A percentile compares a stretch with the other conserved stretches of the same genome.
phyloP scores from a whole-genome alignment of 257 asterid genomes.

The Fraxinus anomala region DNA sequence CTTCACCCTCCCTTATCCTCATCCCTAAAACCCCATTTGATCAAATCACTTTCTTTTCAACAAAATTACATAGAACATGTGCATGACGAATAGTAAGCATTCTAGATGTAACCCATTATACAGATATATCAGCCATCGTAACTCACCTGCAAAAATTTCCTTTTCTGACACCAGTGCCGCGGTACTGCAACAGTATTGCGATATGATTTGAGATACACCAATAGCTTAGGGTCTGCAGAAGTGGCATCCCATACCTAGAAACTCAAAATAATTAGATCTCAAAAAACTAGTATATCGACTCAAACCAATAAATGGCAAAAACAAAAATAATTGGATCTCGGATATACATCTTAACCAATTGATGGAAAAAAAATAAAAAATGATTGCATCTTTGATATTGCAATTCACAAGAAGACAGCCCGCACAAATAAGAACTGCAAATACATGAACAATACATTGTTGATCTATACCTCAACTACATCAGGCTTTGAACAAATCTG shows the following conservation, averaged over 20 bases:
- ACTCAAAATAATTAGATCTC: neutral
- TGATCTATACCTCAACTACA: constrained; percentile 79
- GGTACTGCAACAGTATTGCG: constrained; percentile 96
- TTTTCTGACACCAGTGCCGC: constrained; percentile 98
- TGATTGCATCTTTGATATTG: neutral
- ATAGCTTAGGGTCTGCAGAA: constrained; percentile 82
- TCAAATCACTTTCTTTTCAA: constrained; percentile 33
- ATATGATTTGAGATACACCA: constrained; percentile 91
- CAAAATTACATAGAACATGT: constrained; percentile 24
- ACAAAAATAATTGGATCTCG: neutral
- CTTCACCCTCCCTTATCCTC: constrained; percentile 62
- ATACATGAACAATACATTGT: neutral
- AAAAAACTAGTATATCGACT: neutral
- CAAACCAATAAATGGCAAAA: neutral
- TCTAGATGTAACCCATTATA: constrained; percentile 27
- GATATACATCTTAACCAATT: neutral
- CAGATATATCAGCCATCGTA: constrained; percentile 17
- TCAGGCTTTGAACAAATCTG: constrained; percentile 81
- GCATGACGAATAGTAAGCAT: constrained; percentile 22
- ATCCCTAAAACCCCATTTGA: constrained; percentile 49
- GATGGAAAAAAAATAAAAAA: neutral
- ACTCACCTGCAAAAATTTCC: constrained; percentile 92
- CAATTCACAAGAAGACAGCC: neutral
- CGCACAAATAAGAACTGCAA: neutral
- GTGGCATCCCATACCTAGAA: constrained; percentile 97